Evolutionary conservation across 495 filamentous ascomycete species (phyloP).

Genomic region (Chaetomium fimeti): DNA sequence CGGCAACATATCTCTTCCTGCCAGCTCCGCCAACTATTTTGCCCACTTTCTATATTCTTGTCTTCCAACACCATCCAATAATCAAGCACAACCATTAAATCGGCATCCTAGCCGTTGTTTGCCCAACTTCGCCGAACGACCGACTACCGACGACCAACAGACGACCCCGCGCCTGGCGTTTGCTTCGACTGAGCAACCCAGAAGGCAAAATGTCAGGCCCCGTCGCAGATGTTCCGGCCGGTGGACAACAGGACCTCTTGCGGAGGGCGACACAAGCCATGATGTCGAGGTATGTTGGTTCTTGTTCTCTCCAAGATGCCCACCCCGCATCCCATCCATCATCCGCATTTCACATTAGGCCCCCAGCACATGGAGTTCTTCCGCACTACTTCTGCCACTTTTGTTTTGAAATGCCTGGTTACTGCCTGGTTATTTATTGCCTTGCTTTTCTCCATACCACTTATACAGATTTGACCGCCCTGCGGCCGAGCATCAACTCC

Average conservation of each 20-base stretch:
- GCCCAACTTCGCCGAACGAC: background rate
- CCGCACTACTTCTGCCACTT: constrained; percentile 25
- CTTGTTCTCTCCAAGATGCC: background rate
- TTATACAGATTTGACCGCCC: too few species aligned
- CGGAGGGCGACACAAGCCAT: constrained; percentile 56
- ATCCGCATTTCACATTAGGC: constrained; percentile 14
- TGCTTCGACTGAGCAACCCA: constrained; percentile 23
- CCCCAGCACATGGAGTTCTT: constrained; percentile 12
- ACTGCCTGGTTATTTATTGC: constrained; percentile 25
- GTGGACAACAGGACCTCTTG: constrained; percentile 51
- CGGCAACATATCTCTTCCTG: background rate
- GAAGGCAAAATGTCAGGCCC: constrained; percentile 37
- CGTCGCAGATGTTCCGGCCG: constrained; percentile 26
- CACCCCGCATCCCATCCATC: background rate
- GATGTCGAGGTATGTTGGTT: constrained; percentile 57
- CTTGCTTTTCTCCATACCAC: too few species aligned
- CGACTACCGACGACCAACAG: constrained; percentile 11
- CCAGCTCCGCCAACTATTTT: background rate
- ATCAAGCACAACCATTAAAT: background rate
- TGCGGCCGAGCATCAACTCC: background rate
- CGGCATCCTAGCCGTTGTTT: background rate
- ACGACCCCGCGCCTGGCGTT: constrained; percentile 22
- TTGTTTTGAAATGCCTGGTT: constrained; percentile 22
- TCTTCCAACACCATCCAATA: background rate
- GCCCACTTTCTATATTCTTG: background rate